Evolutionary conservation across 2,329 filamentous ascomycete species (phyloP).

Genomic region (Diaporthe sp.): DNA sequence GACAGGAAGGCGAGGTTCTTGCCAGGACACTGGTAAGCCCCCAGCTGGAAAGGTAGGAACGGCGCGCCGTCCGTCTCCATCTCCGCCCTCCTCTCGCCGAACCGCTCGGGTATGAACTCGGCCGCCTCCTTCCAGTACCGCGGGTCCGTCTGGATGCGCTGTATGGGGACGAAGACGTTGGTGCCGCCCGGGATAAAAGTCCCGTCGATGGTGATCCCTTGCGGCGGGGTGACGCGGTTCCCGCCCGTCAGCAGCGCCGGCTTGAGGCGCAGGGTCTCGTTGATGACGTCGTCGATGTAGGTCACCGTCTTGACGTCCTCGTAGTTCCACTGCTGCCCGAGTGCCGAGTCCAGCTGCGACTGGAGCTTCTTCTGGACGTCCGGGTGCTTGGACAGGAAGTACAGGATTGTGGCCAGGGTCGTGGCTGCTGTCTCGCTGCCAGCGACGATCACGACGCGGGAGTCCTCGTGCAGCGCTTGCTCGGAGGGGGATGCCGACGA

Average conservation of each 20-base stretch:
- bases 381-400: slow-evolving; percentile 41
- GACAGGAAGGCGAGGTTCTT: slow-evolving; percentile 44
- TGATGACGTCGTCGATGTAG: slow-evolving; percentile 42
- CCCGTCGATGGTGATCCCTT: slow-evolving; percentile 44
- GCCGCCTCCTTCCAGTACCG: slow-evolving; percentile 41
- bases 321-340: slow-evolving; percentile 35
- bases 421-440: slow-evolving; percentile 42
- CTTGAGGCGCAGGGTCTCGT: slow-evolving; percentile 42
- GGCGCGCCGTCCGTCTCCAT: slow-evolving; percentile 44
- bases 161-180: slow-evolving; percentile 40
- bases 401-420: slow-evolving; percentile 38
- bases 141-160: slow-evolving; percentile 42
- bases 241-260: slow-evolving; percentile 40
- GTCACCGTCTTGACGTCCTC: slow-evolving; percentile 26
- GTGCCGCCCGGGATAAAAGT: slow-evolving; percentile 45
- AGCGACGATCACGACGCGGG: slow-evolving; percentile 44
- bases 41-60: slow-evolving; percentile 44
- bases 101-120: slow-evolving; percentile 47
- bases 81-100: slow-evolving; percentile 39
- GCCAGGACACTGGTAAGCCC: slow-evolving; percentile 44
- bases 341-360: slow-evolving; percentile 34
- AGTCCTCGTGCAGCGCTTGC: slow-evolving; percentile 50
- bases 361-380: slow-evolving; percentile 32
- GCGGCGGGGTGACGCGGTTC: slow-evolving; percentile 42
- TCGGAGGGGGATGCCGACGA: slow-evolving; percentile 49